Percentiles rank a stretch among this genome's conserved stretches.
These are phyloP conservation scores for Lactarius tabidus DNA, from an alignment of 768 basidiomycete genomes.

Conservation along the genomic window DNA sequence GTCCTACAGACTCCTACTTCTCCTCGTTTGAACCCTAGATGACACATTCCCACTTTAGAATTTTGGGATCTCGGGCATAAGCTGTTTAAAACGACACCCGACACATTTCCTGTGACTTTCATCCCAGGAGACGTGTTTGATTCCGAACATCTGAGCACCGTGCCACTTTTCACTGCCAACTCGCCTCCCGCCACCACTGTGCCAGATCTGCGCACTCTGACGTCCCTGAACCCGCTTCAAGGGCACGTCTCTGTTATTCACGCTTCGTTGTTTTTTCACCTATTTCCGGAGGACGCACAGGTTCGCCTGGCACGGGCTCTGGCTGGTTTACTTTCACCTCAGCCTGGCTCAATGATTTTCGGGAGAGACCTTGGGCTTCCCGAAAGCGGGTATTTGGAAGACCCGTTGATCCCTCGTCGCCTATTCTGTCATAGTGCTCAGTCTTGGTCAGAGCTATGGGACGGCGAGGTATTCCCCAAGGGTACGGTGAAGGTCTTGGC, in stretches of 20 bases:
- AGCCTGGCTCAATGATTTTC: conserved; percentile 45
- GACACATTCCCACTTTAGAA: conserved; percentile 32
- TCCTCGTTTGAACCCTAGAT: not conserved
- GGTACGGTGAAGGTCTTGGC: conserved; percentile 34
- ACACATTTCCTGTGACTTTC: conserved; percentile 52
- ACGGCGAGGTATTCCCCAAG: conserved; percentile 36
- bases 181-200: conserved; percentile 24
- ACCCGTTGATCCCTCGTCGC: not conserved
- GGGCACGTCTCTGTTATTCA: conserved; percentile 49
- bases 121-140: conserved; percentile 54
- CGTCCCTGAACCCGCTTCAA: conserved; percentile 42
- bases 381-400: conserved; percentile 31
- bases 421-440: conserved; percentile 36
- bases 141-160: conserved; percentile 37
- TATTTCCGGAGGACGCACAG: conserved; percentile 44
- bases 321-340: conserved; percentile 41
- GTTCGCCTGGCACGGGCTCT: conserved; percentile 39
- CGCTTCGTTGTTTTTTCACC: conserved; percentile 47
- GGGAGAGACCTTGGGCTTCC: conserved; percentile 38
- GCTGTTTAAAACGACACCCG: conserved; percentile 50
- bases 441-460: conserved; percentile 39
- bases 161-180: conserved; percentile 28
- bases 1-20: not conserved
- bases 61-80: conserved; percentile 63
- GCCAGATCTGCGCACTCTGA: conserved; percentile 34